A percentile compares a stretch with the other conserved stretches of the same genome.
Conservation (phyloP, 2,329 filamentous ascomycete genomes). For the Penicillium griseofulvum region DNA sequence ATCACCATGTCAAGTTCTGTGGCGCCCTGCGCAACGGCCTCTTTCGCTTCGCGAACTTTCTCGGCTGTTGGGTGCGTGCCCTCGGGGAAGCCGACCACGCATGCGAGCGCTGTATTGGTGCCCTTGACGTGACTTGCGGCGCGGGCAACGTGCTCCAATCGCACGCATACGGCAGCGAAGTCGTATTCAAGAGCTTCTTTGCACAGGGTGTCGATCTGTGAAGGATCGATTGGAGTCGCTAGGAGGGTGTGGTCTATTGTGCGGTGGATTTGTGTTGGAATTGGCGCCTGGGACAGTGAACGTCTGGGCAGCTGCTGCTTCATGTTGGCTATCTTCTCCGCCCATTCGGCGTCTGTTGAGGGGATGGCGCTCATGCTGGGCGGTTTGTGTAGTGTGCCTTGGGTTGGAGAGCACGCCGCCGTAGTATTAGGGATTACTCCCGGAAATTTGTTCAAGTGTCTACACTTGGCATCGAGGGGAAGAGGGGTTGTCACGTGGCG, state of each 20-base stretch:
- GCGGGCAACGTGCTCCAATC: slow-evolving; percentile 52
- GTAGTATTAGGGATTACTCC: not conserved
- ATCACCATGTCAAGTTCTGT: slow-evolving; percentile 60
- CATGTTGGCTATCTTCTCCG: slow-evolving; percentile 26
- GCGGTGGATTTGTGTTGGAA: slow-evolving; percentile 29
- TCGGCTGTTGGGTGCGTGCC: slow-evolving; percentile 53
- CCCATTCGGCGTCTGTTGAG: slow-evolving; percentile 35
- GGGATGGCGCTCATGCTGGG: slow-evolving; percentile 28
- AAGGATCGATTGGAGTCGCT: slow-evolving; percentile 42
- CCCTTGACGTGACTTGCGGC: slow-evolving; percentile 48
- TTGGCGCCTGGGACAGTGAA: slow-evolving; percentile 24
- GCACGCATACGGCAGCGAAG: slow-evolving; percentile 56
- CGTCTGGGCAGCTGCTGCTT: slow-evolving; percentile 26
- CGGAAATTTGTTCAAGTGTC: not conserved
- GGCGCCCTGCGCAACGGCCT: slow-evolving; percentile 52
- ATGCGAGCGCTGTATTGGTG: slow-evolving; percentile 52
- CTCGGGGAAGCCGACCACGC: slow-evolving; percentile 61
- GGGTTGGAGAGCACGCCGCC: not conserved
- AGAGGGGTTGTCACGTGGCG: slow-evolving; percentile 19
- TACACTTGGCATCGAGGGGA: slow-evolving; percentile 1
- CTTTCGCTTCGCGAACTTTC: slow-evolving; percentile 53
- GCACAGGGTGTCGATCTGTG: slow-evolving; percentile 55
- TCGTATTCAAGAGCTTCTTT: slow-evolving; percentile 50
- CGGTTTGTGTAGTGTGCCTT: not conserved
- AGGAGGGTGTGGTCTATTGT: slow-evolving; percentile 47